Evolutionary conservation across 345 rosid species (phyloP), one percentile per base, ranked within the genome.

Genomic region (Arabidopsis thaliana): DNA sequence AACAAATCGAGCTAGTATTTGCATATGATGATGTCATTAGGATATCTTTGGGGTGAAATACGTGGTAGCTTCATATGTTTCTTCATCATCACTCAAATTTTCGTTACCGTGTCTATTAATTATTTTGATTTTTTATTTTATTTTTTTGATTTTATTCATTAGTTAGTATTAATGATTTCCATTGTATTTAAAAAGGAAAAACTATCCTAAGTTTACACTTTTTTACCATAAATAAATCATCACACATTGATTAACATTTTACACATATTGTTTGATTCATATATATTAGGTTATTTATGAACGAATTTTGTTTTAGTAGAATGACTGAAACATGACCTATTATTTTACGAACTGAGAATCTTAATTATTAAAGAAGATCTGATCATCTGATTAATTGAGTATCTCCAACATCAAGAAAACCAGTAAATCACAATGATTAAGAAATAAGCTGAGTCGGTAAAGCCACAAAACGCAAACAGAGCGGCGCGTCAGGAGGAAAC

Each of bases 1-100:
- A 16, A 8, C 38, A 42, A 75, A 62, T 67, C 8, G 20, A 16
- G 20, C 20, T 64, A 44, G 71, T 74, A 67, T 44, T 34, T 51
- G 59, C 45, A 46, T 52, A 32, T 79, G 78, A 81, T 82, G 83
- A 74, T 78, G 83, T 87, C 85, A 77, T 59, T 34, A 1, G 9
- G 49, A 45, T 66, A 48, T 59, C 37, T 82, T 73, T 41, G 63
- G 70, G 80, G 80, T 38, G 34, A 28, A 5, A 5, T 68, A 68
- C 79, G 74, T 68, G 69, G 69, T 59, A 68, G 74, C 62, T 59
- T 75, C 59, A 40, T 32, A 14, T 9, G 22, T 41, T 53, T 38
- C 62, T 62, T 63, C 46, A 41, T 56, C 60, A 55, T 53, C 56
- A 63, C 48, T 28, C 28, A 50, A 23, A 5, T 14, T 34, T 64